A percentile compares a stretch with the other conserved stretches of the same genome.
Conservation (phyloP, 2,329 filamentous ascomycete species). For the Domatiomyces globalis region DNA sequence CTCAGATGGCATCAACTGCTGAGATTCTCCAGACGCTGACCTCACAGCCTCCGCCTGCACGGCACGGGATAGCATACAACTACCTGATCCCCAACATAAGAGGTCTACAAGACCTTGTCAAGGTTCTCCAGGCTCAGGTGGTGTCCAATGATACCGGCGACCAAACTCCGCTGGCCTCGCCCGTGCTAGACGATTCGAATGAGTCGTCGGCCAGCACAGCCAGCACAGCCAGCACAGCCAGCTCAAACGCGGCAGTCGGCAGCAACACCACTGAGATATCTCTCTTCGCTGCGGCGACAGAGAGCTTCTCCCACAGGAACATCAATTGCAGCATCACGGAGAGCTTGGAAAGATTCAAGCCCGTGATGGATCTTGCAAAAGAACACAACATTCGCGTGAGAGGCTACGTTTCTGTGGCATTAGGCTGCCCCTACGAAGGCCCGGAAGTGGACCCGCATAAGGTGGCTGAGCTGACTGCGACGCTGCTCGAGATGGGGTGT, state of each 20-base stretch:
- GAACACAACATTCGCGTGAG: slow-evolving; percentile 43
- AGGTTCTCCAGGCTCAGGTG: slow-evolving; percentile 32
- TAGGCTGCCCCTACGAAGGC: slow-evolving; percentile 54
- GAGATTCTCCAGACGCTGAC: slow-evolving; percentile 45
- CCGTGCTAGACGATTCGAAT: slow-evolving; percentile 22
- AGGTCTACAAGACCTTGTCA: slow-evolving; percentile 46
- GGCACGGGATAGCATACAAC: slow-evolving; percentile 46
- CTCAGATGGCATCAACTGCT: slow-evolving; percentile 33
- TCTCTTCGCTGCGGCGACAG: slow-evolving; percentile 51
- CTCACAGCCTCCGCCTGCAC: slow-evolving; percentile 34
- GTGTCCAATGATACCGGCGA: slow-evolving; percentile 24
- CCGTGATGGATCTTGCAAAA: slow-evolving; percentile 43
- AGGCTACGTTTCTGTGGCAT: slow-evolving; percentile 50
- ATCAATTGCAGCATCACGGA: slow-evolving; percentile 52
- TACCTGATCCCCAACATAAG: slow-evolving; percentile 51
- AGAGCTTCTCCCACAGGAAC: slow-evolving; percentile 50
- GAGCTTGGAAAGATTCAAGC: slow-evolving; percentile 44
- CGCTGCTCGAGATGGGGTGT: slow-evolving; percentile 49
- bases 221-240: slow-evolving; percentile 27
- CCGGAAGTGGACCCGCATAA: slow-evolving; percentile 45
- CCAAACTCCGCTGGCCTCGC: slow-evolving; percentile 22
- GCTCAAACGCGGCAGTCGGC: slow-evolving; percentile 21
- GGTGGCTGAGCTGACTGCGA: slow-evolving; percentile 47
- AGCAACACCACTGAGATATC: slow-evolving; percentile 41
- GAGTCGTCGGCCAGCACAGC: slow-evolving; percentile 16